Conservation (phyloP, 768 basidiomycete species). For the Psilocybe cyanescens region DNA sequence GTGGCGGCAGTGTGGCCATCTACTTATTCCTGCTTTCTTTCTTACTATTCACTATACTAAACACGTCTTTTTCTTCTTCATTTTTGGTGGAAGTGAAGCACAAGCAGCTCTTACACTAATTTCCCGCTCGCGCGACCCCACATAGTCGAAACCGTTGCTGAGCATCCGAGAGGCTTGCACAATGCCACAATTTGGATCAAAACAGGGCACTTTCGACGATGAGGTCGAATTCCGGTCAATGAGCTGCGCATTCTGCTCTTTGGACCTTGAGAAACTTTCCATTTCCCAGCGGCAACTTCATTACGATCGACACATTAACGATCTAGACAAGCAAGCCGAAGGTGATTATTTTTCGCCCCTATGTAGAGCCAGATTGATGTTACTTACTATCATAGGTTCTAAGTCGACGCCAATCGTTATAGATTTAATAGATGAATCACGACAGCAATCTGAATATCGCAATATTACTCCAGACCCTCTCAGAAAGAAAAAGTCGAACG, state of each 20-base stretch:
- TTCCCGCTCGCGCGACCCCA: too few relatives aligned
- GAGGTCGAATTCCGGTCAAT: conserved; percentile 5
- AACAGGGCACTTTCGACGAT: not conserved
- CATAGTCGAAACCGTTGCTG: too few relatives aligned
- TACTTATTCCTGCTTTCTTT: too few relatives aligned
- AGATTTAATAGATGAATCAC: not conserved
- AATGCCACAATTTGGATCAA: not conserved
- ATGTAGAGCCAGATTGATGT: not conserved
- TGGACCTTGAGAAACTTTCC: conserved; percentile 42
- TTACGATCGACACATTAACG: conserved; percentile 53
- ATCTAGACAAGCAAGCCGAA: conserved; percentile 8
- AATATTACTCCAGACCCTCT: not conserved
- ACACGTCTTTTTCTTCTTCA: not conserved
- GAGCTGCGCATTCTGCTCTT: conserved; percentile 56
- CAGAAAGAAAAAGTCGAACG: conserved; percentile 12
- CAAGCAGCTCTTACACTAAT: not conserved
- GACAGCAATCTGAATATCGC: not conserved
- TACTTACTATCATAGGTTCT: conserved; percentile 9
- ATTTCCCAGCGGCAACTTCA: conserved; percentile 50
- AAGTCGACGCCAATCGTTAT: conserved; percentile 13
- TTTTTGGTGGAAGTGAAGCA: not conserved
- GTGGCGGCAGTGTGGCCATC: too few relatives aligned
- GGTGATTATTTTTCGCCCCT: conserved; percentile 2
- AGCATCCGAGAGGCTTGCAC: not conserved
- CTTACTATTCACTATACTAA: not conserved